phyloP scores from a whole-genome alignment of 1,139 yeast species.

The Yamadazyma pseudoaaseri region DNA sequence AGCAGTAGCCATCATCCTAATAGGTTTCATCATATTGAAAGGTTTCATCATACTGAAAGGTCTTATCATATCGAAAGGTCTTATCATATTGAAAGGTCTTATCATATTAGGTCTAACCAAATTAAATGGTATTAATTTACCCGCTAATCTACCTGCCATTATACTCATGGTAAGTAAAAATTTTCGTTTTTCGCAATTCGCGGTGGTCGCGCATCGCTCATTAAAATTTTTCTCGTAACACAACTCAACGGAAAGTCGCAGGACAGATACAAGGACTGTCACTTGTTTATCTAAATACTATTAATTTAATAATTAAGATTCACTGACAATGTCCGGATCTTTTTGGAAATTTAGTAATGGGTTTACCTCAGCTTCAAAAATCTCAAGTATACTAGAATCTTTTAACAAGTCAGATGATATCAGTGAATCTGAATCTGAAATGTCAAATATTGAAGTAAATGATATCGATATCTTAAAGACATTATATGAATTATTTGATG shows the following conservation, averaged over 20 bases:
- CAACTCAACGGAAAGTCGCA: too few species aligned
- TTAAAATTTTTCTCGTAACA: background rate
- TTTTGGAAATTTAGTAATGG: slow-evolving; percentile 94
- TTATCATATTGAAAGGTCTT: too few species aligned
- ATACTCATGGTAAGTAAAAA: too few species aligned
- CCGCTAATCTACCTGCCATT: too few species aligned
- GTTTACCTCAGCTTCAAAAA: slow-evolving; percentile 71
- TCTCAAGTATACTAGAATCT: slow-evolving; percentile 69
- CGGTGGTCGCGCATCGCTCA: slow-evolving; percentile 2
- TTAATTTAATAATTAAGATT: background rate
- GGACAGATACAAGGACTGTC: too few species aligned
- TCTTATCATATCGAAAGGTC: too few species aligned
- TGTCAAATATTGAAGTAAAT: background rate
- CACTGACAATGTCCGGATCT: slow-evolving; percentile 62
- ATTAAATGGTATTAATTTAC: too few species aligned
- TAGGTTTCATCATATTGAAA: slow-evolving; percentile 1
- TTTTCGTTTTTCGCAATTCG: slow-evolving; percentile 1
- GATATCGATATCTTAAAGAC: slow-evolving; percentile 16
- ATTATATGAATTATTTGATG: slow-evolving; percentile 73
- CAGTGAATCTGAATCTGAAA: slow-evolving; percentile 4
- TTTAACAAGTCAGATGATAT: slow-evolving; percentile 31
- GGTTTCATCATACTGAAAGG: slow-evolving; percentile 4
- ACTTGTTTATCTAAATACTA: too few species aligned
- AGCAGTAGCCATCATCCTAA: slow-evolving; percentile 8
- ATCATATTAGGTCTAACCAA: too few species aligned